Percentiles rank a stretch among this genome's conserved stretches.
Conservation (phyloP, 2,329 filamentous ascomycete species). For the Claviceps fusiformis region DNA sequence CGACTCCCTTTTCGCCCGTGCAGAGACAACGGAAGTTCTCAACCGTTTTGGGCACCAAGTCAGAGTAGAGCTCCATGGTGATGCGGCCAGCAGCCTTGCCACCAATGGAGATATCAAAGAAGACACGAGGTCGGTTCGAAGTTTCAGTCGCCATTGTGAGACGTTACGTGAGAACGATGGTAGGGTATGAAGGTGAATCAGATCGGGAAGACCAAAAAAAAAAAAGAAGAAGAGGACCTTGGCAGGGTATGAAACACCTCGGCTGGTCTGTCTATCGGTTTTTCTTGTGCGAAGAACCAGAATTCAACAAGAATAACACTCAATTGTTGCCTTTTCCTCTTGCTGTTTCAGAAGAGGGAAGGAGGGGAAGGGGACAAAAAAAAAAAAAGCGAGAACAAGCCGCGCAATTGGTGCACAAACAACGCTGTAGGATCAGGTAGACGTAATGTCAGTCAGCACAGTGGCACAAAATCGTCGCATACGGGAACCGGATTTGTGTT, state of each 20-base stretch:
- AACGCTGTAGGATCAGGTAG: neutral
- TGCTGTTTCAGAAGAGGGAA: neutral
- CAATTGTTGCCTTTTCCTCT: neutral
- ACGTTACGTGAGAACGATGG: neutral
- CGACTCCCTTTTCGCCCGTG: conserved; percentile 83
- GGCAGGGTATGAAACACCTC: neutral
- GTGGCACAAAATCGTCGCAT: neutral
- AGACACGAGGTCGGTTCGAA: conserved; percentile 61
- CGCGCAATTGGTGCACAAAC: neutral
- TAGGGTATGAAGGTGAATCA: neutral
- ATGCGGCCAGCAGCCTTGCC: conserved; percentile 61
- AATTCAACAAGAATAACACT: neutral
- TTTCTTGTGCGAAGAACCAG: neutral
- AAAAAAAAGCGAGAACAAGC: neutral
- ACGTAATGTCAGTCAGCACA: neutral
- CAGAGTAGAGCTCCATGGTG: conserved; percentile 66
- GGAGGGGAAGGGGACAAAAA: neutral
- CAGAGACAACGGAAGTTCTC: conserved; percentile 94
- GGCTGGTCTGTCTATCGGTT: neutral
- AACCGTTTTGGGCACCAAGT: conserved; percentile 81
- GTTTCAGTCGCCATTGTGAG: conserved; percentile 27
- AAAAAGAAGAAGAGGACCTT: neutral
- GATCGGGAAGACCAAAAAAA: neutral
- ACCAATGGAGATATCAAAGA: conserved; percentile 83
- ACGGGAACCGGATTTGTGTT: neutral